Base-by-base conservation (phyloP, 768 basidiomycete genomes). In the Tylopilus balloui region DNA sequence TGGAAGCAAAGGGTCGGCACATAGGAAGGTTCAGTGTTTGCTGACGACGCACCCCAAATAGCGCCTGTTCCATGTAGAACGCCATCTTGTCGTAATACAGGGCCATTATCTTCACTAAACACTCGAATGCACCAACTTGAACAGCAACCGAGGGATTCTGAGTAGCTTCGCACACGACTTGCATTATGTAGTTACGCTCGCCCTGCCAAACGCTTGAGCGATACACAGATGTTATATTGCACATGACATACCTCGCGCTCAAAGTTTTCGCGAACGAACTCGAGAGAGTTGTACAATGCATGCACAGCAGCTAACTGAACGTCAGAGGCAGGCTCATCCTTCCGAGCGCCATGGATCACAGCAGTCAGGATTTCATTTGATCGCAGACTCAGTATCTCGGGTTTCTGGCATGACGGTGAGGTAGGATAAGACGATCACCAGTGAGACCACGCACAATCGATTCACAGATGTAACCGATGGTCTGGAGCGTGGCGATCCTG, bases 101-200 rank as follows among this genome's bases (percentile, higher is more conserved):
- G 48, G 86, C 84, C 96, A 99, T 98, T 64, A 97, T 96, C 61
- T 85, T 81, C 25, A 98, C 95, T 13, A 99, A 74, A 70, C 89
- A 92, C 66, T 96, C 93, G 61, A 96, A 99, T 5, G 96, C 87
- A 25, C 84, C 91, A n/a, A 96, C 88, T 73, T 98, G 95, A 29
- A 98, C 93, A 29, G 77, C 69, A 3, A 87, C 81, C 2, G 83
- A 70, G 1, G 78, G 52, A 58, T 85, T 93, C 68, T 98, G 96
- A 0, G 96, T 98, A 0, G 95, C 95, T 64, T 98, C 96, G 65
- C 96, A 99, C 15, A 98, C 90, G 36, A 98, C 93, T 73, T 99
- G 96, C 96, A 99, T 99, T 69, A 99, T 98, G 73, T 96, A 98
- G 71, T 98, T 99, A 41, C 96, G 83, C 69, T 99, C 96, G 58